Conservation (phyloP, 2,329 filamentous ascomycete genomes). For the Huntiella decipiens region DNA sequence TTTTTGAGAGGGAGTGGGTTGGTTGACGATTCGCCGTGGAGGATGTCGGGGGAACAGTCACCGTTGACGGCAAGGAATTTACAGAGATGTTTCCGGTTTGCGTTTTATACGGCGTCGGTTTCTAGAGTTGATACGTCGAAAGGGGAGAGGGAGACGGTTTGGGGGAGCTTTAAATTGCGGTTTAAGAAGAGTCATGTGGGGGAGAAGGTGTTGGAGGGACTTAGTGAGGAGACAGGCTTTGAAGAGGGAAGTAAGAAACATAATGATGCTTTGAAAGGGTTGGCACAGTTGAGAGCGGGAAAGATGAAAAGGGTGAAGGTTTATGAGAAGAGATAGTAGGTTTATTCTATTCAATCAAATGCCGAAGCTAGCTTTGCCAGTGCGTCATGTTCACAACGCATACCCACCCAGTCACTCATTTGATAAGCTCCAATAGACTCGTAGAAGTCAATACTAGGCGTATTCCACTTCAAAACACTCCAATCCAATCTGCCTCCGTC, state of each 20-base stretch:
- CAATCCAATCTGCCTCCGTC: constrained; percentile 66
- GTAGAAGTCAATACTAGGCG: constrained; percentile 79
- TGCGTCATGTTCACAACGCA: constrained; percentile 52
- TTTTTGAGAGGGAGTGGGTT: constrained; percentile 7
- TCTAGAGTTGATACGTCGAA: constrained; percentile 4
- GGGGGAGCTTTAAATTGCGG: constrained; percentile 5
- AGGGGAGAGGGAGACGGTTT: constrained; percentile 2
- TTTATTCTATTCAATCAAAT: constrained; percentile 4
- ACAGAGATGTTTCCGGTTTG: constrained; percentile 9
- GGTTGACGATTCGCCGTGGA: constrained; percentile 7
- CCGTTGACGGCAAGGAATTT: constrained; percentile 8
- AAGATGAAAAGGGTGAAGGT: not conserved
- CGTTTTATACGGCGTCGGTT: constrained; percentile 8
- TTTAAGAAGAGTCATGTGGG: not conserved
- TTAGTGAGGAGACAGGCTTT: constrained; percentile 4
- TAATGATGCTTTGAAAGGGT: not conserved
- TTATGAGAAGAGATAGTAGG: not conserved
- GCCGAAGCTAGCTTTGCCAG: constrained; percentile 39
- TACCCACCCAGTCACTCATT: constrained; percentile 54
- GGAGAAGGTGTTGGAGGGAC: constrained; percentile 2
- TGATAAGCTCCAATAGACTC: constrained; percentile 45
- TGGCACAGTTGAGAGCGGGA: not conserved
- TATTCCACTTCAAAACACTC: constrained; percentile 85
- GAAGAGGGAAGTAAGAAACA: constrained; percentile 5
- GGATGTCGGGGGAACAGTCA: constrained; percentile 1